These are phyloP conservation scores for Fusarium haematococcum DNA, from an alignment of 2,329 filamentous ascomycete species.

Conservation along the genomic window DNA sequence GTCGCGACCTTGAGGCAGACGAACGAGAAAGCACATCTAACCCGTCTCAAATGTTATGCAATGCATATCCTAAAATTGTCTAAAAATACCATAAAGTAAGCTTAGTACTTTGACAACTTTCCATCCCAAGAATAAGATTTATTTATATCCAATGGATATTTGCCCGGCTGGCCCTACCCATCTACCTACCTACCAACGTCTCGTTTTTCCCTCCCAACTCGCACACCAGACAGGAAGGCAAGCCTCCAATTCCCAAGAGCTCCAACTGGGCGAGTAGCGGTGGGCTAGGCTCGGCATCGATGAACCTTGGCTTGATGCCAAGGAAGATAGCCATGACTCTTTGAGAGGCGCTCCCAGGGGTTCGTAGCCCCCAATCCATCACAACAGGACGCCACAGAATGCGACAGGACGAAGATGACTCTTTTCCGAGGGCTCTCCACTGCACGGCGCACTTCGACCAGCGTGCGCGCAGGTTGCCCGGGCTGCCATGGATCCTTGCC, in stretches of 20 bases:
- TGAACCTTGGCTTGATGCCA: background rate
- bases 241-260: background rate
- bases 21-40: background rate
- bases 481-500: background rate
- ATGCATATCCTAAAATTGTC: background rate
- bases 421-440: background rate
- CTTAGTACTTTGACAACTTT: background rate
- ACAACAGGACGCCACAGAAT: background rate
- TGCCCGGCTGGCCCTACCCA: background rate
- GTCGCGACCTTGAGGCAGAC: background rate
- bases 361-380: background rate
- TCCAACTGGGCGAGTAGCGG: background rate
- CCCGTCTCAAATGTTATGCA: background rate
- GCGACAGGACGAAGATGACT: background rate
- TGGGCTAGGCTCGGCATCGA: background rate
- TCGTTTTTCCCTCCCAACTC: background rate
- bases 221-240: background rate
- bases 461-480: background rate
- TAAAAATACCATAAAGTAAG: background rate
- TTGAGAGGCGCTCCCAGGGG: background rate
- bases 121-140: background rate
- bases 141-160: background rate
- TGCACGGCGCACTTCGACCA: background rate
- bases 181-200: background rate
- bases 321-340: background rate